Conservation (phyloP, 1,284 basidiomycete genomes). For the Pseudozyma pruni region DNA sequence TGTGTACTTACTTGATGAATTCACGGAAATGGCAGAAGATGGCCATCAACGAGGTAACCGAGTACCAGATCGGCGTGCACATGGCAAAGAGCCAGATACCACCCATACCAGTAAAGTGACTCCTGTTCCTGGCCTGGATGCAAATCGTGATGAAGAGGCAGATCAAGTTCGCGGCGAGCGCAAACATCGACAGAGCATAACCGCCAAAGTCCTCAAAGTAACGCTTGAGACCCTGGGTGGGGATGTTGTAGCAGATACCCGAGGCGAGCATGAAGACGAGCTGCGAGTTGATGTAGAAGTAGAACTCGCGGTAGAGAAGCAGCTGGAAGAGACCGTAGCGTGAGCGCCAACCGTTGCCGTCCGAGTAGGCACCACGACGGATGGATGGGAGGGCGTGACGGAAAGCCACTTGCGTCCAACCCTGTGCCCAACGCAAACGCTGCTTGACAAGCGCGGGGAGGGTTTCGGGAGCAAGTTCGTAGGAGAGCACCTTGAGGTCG, state of each 20-base stretch:
- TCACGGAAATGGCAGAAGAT: constrained; percentile 61
- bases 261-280: constrained; percentile 48
- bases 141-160: constrained; percentile 43
- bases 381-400: constrained; percentile 54
- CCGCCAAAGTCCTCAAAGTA: constrained; percentile 55
- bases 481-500: constrained; percentile 56
- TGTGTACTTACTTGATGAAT: constrained; percentile 57
- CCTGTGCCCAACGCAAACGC: constrained; percentile 60
- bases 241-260: constrained; percentile 49
- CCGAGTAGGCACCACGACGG: constrained; percentile 53
- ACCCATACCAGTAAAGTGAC: constrained; percentile 43
- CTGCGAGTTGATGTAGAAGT: constrained; percentile 59
- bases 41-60: constrained; percentile 46
- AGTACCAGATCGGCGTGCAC: constrained; percentile 53
- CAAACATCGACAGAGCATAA: constrained; percentile 44
- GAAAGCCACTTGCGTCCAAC: constrained; percentile 61
- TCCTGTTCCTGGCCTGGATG: constrained; percentile 53
- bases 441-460: constrained; percentile 56
- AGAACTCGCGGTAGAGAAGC: constrained; percentile 56
- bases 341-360: constrained; percentile 45
- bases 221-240: constrained; percentile 30
- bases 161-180: constrained; percentile 51
- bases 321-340: constrained; percentile 56
- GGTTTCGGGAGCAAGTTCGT: constrained; percentile 58
- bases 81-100: constrained; percentile 50